Evolutionary conservation across 495 filamentous ascomycete species (phyloP).

Genomic region (Hypoxylon subgilvum): DNA sequence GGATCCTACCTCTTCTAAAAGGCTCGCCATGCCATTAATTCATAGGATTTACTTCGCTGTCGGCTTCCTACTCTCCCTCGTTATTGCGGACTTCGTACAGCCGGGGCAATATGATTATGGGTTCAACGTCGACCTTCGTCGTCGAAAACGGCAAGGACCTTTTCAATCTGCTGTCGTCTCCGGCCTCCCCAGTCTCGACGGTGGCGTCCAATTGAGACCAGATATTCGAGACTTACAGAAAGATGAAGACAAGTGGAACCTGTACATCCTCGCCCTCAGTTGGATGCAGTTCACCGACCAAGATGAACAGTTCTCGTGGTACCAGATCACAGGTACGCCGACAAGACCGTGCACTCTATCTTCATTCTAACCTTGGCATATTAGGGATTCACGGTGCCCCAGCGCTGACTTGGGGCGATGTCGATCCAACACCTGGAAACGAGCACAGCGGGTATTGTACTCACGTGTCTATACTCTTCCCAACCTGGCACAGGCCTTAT

Average conservation of each 20-base stretch:
- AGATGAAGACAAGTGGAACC: conserved; percentile 62
- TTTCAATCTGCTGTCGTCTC: conserved; percentile 38
- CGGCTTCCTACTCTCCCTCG: conserved; percentile 11
- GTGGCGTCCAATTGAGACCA: conserved; percentile 35
- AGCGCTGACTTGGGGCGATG: conserved; percentile 61
- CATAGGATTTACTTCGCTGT: conserved; percentile 9
- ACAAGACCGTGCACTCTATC: not conserved
- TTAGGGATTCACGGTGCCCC: conserved; percentile 71
- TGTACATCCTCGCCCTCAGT: conserved; percentile 63
- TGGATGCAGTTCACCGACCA: conserved; percentile 62
- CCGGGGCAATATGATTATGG: conserved; percentile 50
- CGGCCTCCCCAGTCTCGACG: conserved; percentile 36
- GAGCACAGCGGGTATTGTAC: conserved; percentile 66
- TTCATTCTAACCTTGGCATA: conserved; percentile 25
- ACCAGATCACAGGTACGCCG: conserved; percentile 62
- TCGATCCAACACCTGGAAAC: conserved; percentile 53
- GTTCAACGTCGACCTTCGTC: conserved; percentile 39
- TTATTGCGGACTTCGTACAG: conserved; percentile 17
- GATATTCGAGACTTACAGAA: conserved; percentile 66
- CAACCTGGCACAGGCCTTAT: conserved; percentile 76
- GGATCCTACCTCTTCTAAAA: not conserved
- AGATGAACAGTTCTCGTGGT: conserved; percentile 61
- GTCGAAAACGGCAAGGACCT: conserved; percentile 30
- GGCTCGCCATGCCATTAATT: conserved; percentile 16
- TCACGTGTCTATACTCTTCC: conserved; percentile 69